Evolutionary conservation across 768 basidiomycete genomes (phyloP).

Genomic region (Kwoniella bestiolae): DNA sequence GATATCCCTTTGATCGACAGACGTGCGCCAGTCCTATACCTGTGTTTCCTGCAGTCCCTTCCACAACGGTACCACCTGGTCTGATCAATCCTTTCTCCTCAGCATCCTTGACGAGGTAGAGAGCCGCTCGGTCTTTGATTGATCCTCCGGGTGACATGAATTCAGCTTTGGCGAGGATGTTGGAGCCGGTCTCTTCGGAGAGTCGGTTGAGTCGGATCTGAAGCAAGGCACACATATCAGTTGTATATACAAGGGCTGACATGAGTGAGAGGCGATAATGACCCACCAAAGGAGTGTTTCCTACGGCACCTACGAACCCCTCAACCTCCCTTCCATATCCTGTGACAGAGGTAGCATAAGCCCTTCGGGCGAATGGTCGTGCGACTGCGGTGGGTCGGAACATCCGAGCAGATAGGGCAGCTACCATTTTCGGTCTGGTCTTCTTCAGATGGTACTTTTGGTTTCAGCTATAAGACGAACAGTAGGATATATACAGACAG

Average conservation of each 20-base stretch:
- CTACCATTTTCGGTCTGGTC: too few relatives aligned
- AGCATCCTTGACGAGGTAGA: slow-evolving; percentile 83
- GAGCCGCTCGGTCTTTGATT: slow-evolving; percentile 95
- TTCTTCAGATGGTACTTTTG: too few relatives aligned
- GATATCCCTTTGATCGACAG: slow-evolving; percentile 88
- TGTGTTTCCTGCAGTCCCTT: slow-evolving; percentile 98
- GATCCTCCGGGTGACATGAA: slow-evolving; percentile 98
- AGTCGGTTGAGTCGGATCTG: slow-evolving; percentile 82
- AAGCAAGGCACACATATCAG: not conserved
- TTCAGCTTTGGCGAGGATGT: slow-evolving; percentile 94
- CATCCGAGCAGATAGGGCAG: slow-evolving; percentile 8
- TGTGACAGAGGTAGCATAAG: slow-evolving; percentile 44
- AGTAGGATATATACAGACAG: not conserved
- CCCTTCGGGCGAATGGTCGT: slow-evolving; percentile 31
- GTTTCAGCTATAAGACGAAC: not conserved
- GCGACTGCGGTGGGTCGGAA: slow-evolving; percentile 14
- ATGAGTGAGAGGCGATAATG: not conserved
- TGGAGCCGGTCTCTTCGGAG: slow-evolving; percentile 79
- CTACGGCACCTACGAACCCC: slow-evolving; percentile 85
- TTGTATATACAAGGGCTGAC: not conserved
- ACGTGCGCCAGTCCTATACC: slow-evolving; percentile 87
- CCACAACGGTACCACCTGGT: slow-evolving; percentile 94
- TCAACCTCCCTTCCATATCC: slow-evolving; percentile 57
- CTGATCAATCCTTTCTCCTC: slow-evolving; percentile 84
- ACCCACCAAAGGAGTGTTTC: slow-evolving; percentile 88